Evolutionary conservation across 2,329 filamentous ascomycete species (phyloP).

Genomic region (Sporothrix euskadiensis): DNA sequence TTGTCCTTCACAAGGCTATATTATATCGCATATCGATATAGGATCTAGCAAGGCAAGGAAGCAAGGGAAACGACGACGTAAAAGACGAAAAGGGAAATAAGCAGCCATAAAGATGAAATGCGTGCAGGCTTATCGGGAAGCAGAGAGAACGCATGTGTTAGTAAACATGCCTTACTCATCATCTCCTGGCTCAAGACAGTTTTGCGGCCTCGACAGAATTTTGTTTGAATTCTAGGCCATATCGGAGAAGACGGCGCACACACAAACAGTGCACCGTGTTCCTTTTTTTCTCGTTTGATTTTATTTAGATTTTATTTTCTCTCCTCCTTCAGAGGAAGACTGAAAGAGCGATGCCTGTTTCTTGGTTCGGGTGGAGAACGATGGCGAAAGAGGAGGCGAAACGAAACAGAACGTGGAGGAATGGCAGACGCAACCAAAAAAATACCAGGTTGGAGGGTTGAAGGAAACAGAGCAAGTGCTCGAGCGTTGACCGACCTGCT

Average conservation of each 20-base stretch:
- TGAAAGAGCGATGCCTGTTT: not conserved
- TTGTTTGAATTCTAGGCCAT: not conserved
- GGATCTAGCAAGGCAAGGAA: conserved; percentile 5
- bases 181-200: not conserved
- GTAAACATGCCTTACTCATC: not conserved
- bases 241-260: not conserved
- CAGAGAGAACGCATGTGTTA: not conserved
- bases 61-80: not conserved
- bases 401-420: not conserved
- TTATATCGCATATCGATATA: conserved; percentile 11
- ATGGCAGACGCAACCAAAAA: not conserved
- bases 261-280: not conserved
- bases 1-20: conserved; percentile 17
- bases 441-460: conserved; percentile 6
- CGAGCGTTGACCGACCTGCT: conserved; percentile 13
- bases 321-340: not conserved
- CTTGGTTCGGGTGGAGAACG: conserved; percentile 21
- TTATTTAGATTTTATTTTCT: not conserved
- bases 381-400: conserved; percentile 16
- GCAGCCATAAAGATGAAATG: not conserved
- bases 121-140: not conserved
- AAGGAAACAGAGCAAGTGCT: conserved; percentile 7
- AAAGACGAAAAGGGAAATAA: conserved; percentile 15
- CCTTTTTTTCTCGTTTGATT: not conserved
- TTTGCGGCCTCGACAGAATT: not conserved